Evolutionary conservation across 306 rosid species (phyloP).

Genomic region (Benincasa hispida): DNA sequence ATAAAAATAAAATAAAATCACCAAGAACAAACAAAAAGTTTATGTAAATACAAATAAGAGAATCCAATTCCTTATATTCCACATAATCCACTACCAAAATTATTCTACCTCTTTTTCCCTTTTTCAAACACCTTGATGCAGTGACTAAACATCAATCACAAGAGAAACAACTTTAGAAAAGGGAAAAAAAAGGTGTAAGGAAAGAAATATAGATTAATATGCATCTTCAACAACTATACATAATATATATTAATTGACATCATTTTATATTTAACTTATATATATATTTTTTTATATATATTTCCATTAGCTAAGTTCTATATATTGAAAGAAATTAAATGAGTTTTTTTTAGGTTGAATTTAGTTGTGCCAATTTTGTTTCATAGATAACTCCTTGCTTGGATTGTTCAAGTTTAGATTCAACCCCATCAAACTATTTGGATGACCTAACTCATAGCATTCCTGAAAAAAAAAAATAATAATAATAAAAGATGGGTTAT

Average conservation of each 20-base stretch:
- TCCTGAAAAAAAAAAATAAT: not conserved
- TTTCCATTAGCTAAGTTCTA: not conserved
- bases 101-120: not conserved
- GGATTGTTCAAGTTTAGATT: conserved; percentile 30
- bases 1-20: not conserved
- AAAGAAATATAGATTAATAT: not conserved
- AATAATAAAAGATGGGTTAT: not conserved
- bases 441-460: conserved; percentile 15
- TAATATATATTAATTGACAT: not conserved
- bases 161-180: not conserved
- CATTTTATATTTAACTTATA: not conserved
- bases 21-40: not conserved
- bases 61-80: not conserved
- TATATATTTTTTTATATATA: not conserved
- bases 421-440: conserved; percentile 29
- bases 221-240: not conserved
- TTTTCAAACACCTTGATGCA: not conserved
- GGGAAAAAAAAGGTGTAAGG: not conserved
- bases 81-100: not conserved
- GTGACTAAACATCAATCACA: not conserved
- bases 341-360: not conserved
- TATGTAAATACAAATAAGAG: not conserved
- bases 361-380: conserved; percentile 1
- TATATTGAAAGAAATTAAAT: not conserved
- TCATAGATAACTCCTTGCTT: conserved; percentile 44